Base-by-base conservation (phyloP, 176 grass and related monocot genomes). In the Neostapfia colusana region DNA sequence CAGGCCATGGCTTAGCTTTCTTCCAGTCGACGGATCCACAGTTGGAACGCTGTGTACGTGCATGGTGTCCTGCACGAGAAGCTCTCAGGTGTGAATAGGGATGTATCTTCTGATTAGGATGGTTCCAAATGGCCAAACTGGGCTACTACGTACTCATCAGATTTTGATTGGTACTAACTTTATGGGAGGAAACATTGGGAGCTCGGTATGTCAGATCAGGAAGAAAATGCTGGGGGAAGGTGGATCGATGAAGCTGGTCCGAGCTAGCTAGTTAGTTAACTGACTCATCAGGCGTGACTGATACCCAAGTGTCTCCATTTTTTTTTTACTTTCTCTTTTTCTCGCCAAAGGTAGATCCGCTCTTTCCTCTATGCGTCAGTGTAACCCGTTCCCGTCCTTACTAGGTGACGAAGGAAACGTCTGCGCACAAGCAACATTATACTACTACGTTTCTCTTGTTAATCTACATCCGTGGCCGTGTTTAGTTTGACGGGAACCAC, bases 1-100 rank as follows among this genome's bases (percentile, higher is more conserved):
- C 31, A 31, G 31, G 49, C 38, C 49, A 31, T 66, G 66, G 84
- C 57, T 41, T 72, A 23, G 74, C 53, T 59, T 87, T 72, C 18
- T 0, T 39, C 38, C 20, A 72, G 43, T 28, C 67, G 16, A 37
- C 79, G 16, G 44, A 69, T 37, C 50, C 62, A 40, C 49, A 53
- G 49, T 42, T 70, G 31, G 67, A 36, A 31, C 31, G 1, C 2
- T 31, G 31, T 2, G 31, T 31, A 1, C 31, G 53, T 56, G 48
- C 49, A 51, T 44, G 45, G n/a, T 48, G 63, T 76, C 28, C 57
- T 10, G 34, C 46, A 36, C 20, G 50, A 39, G 62, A n/a, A 78
- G 44, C 28, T 48, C 25, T 31, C 31, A 34, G 2, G 5, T 55
- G 34, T 67, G 26, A 35, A 46, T 16, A 24, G 10, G 50, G 38